A percentile compares a stretch with the other conserved stretches of the same genome.
These are phyloP conservation scores for Obba rivulosa DNA, from an alignment of 768 basidiomycete species.

Conservation along the genomic window DNA sequence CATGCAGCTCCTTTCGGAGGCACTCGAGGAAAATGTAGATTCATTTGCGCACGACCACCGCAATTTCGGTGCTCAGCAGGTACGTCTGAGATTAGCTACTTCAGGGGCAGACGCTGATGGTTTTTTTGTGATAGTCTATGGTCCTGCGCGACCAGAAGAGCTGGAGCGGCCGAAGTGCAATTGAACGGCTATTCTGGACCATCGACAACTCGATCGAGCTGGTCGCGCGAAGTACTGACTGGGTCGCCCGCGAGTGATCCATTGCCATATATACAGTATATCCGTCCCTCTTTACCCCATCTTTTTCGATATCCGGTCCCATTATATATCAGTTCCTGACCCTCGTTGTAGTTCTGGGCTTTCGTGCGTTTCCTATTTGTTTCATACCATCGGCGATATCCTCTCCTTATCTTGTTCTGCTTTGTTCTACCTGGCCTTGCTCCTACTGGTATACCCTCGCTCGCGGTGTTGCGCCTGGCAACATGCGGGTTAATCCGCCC, in stretches of 20 bases:
- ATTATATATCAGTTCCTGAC: not conserved
- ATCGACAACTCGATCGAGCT: constrained; percentile 88
- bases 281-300: not conserved
- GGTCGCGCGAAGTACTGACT: constrained; percentile 78
- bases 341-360: constrained; percentile 2
- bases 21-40: constrained; percentile 86
- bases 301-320: constrained; percentile 1
- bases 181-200: constrained; percentile 90
- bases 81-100: constrained; percentile 27
- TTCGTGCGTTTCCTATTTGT: constrained; percentile 2
- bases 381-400: constrained; percentile 4
- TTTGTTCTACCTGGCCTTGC: not conserved
- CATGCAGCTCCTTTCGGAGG: constrained; percentile 80
- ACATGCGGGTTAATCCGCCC: constrained; percentile 4
- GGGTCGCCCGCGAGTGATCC: constrained; percentile 44
- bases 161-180: constrained; percentile 89
- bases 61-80: constrained; percentile 97
- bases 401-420: not conserved
- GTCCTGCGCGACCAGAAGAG: constrained; percentile 93
- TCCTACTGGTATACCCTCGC: constrained; percentile 9
- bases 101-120: constrained; percentile 1
- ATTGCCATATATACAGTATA: too few relatives aligned
- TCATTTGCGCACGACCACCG: constrained; percentile 90
- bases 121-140: constrained; percentile 62
- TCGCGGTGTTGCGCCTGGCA: constrained; percentile 5